Percentiles rank a stretch among this genome's conserved stretches.
Evolutionary conservation across 1,284 basidiomycete species (phyloP).

Genomic region (Mycosarcoma mackinlayi): DNA sequence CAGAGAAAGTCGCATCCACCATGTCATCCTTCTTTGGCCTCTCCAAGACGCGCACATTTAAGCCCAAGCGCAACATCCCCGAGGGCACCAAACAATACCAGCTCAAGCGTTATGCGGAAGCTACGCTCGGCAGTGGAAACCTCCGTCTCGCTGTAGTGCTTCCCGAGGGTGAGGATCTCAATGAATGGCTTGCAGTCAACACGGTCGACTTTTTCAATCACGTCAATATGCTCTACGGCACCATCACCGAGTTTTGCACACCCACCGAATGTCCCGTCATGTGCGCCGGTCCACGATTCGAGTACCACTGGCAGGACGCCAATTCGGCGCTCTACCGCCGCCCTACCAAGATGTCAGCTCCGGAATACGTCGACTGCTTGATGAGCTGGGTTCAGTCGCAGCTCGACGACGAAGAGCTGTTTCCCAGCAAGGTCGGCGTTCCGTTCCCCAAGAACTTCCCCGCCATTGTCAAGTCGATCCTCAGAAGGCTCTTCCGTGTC

Average conservation of each 20-base stretch:
- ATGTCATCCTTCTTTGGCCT: slow-evolving; percentile 65
- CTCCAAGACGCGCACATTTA: slow-evolving; percentile 89
- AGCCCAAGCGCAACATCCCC: slow-evolving; percentile 91
- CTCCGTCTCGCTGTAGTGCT: slow-evolving; percentile 63
- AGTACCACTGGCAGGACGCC: slow-evolving; percentile 96
- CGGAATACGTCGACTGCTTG: slow-evolving; percentile 93
- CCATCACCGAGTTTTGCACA: slow-evolving; percentile 67
- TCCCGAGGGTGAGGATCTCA: slow-evolving; percentile 65
- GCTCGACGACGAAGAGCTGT: slow-evolving; percentile 90
- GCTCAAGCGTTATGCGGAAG: slow-evolving; percentile 94
- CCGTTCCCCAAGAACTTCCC: slow-evolving; percentile 92
- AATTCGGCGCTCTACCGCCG: slow-evolving; percentile 60
- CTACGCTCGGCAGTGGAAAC: slow-evolving; percentile 79
- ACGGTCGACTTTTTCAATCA: slow-evolving; percentile 69
- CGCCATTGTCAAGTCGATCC: slow-evolving; percentile 89
- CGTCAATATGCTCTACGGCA: slow-evolving; percentile 68
- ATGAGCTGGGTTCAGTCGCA: slow-evolving; percentile 98
- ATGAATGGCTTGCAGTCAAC: slow-evolving; percentile 68
- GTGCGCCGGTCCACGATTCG: slow-evolving; percentile 96
- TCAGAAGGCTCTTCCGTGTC: slow-evolving; percentile 91
- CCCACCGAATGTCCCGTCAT: slow-evolving; percentile 85
- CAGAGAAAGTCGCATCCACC: too few relatives aligned
- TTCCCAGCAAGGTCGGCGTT: slow-evolving; percentile 94
- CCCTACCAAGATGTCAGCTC: slow-evolving; percentile 65
- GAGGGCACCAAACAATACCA: slow-evolving; percentile 98